Evolutionary conservation across 495 filamentous ascomycete species (phyloP).

Genomic region (Penicillium egyptiacum): DNA sequence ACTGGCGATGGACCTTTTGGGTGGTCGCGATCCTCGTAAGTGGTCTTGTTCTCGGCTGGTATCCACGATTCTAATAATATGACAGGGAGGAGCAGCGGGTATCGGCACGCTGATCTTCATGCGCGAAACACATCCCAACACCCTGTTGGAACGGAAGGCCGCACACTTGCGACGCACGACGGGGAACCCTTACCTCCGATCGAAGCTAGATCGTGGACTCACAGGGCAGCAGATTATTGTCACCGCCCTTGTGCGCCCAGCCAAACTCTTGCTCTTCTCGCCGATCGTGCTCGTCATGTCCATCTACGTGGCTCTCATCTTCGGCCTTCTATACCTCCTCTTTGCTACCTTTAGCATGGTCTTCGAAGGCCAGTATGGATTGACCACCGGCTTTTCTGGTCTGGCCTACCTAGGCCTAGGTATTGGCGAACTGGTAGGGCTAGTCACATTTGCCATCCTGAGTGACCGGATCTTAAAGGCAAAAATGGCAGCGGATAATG

Average conservation of each 20-base stretch:
- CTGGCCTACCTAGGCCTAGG: slow-evolving; percentile 17
- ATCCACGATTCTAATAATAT: neutral
- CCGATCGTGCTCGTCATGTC: slow-evolving; percentile 60
- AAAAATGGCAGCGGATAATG: neutral
- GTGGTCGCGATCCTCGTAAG: neutral
- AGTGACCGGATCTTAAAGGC: slow-evolving; percentile 5
- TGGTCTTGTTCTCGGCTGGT: neutral
- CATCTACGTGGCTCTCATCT: slow-evolving; percentile 61
- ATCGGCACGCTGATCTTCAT: neutral
- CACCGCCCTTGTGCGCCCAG: slow-evolving; percentile 6
- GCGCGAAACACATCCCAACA: slow-evolving; percentile 9
- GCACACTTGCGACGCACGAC: slow-evolving; percentile 1
- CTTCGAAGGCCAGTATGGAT: slow-evolving; percentile 50
- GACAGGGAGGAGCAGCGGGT: no score
- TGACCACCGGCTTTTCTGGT: slow-evolving; percentile 24
- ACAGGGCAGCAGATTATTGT: slow-evolving; percentile 9
- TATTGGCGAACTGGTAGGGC: neutral
- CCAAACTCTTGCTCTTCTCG: slow-evolving; percentile 43
- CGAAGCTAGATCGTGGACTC: neutral
- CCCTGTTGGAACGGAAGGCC: slow-evolving; percentile 5
- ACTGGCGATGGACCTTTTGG: slow-evolving; percentile 4
- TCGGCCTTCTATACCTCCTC: slow-evolving; percentile 58
- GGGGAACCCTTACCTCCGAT: neutral
- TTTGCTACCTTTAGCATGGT: slow-evolving; percentile 59
- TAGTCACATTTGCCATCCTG: neutral